phyloP scores from a whole-genome alignment of 331 rosid species.

The Telfairia occidentalis region DNA sequence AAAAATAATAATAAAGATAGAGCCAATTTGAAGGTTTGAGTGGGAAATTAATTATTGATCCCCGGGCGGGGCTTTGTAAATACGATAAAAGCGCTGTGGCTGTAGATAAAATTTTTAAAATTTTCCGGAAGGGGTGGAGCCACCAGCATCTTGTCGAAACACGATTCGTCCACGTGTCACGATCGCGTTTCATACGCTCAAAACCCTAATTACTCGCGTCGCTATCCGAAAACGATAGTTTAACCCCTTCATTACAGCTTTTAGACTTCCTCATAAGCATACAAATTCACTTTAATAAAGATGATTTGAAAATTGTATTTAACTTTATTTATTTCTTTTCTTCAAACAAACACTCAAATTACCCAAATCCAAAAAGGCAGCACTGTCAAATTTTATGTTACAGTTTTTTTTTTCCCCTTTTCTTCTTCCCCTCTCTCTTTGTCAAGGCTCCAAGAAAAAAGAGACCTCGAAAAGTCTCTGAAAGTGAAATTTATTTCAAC shows the following conservation, averaged over 20 bases:
- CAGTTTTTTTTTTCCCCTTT: neutral
- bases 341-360: neutral
- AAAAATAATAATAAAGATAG: neutral
- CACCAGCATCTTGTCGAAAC: neutral
- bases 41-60: neutral
- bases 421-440: neutral
- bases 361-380: neutral
- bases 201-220: conserved; percentile 9
- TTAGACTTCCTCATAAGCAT: neutral
- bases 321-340: neutral
- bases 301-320: neutral
- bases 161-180: neutral
- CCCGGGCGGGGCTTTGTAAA: neutral
- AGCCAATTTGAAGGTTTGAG: neutral
- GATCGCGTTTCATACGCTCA: neutral
- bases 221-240: neutral
- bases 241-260: conserved; percentile 6
- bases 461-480: neutral
- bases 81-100: neutral
- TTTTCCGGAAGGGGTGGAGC: neutral
- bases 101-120: neutral
- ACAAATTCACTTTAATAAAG: conserved; percentile 10
- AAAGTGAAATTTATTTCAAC: neutral
- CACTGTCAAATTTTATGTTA: neutral
- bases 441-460: neutral